Base-by-base conservation (phyloP, 495 filamentous ascomycete species). In the Talaromyces stipitatus region DNA sequence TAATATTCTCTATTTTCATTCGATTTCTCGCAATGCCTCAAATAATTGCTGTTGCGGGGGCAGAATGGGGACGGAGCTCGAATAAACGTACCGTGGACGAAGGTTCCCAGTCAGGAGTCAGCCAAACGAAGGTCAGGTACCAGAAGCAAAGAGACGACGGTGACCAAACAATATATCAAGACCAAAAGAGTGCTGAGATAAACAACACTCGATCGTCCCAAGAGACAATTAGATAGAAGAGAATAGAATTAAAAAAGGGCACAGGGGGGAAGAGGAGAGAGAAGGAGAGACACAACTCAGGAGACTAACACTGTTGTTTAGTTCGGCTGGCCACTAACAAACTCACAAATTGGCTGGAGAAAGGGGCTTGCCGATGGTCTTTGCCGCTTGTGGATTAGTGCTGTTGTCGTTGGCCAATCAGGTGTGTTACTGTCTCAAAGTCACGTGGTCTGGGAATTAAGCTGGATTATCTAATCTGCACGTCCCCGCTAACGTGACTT, bases 31-130 rank as follows among this genome's bases (percentile, higher is more conserved):
- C 2, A n/a, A 14, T 10, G n/a, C 32, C 12, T 4, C 4, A 41
- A 41, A 41, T 0, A 16, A 36, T 36, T 36, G 5, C 32, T 36
- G 33, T 41, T 41, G 36, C 36, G 36, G 36, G 36, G 36, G n/a
- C 16, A 41, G 5, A 18, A 41, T 41, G 36, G 32, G 18, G 36
- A 41, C 36, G 36, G 5, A 32, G 5, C n/a, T 18, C 36, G 36
- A 41, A 16, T 41, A 41, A 30, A 30, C 48, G 48, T 51, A 51
- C 48, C 48, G 48, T 51, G 48, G 48, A 51, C 48, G 24, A 30
- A 30, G 48, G 48, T 51, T 51, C 48, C 48, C 48, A 51, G 48
- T 51, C 48, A 51, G 48, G 48, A 51, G 48, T 8, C 48, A 30
- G 27, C 12, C 48, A 51, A 51, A 51, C 24, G 27, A 51, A 16